Percentiles rank a stretch among this genome's conserved stretches.
Evolutionary conservation across 2,329 filamentous ascomycete species (phyloP).

Genomic region (Coniella vitis): DNA sequence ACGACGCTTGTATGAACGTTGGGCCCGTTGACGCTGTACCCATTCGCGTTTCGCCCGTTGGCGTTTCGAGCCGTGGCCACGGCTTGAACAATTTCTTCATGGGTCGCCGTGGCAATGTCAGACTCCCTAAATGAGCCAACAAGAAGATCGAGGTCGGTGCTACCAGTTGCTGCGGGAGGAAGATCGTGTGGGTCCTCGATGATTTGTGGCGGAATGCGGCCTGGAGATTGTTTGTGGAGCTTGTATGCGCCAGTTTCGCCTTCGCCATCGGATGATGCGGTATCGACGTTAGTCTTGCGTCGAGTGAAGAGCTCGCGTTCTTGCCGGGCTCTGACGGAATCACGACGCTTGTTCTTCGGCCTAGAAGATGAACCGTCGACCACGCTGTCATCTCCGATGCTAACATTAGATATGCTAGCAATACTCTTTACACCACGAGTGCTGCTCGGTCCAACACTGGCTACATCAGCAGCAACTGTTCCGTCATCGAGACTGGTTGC

Average conservation of each 20-base stretch:
- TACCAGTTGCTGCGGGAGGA: constrained; percentile 51
- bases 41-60: constrained; percentile 58
- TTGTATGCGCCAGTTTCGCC: constrained; percentile 44
- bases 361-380: constrained; percentile 55
- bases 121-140: constrained; percentile 71
- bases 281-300: constrained; percentile 57
- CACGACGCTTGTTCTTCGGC: constrained; percentile 62
- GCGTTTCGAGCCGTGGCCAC: constrained; percentile 57
- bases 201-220: constrained; percentile 46
- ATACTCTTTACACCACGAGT: constrained; percentile 85
- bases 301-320: constrained; percentile 87
- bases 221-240: constrained; percentile 39
- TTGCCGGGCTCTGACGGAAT: constrained; percentile 79
- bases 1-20: constrained; percentile 52
- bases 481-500: constrained; percentile 55
- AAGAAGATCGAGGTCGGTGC: constrained; percentile 76
- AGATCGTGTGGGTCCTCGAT: constrained; percentile 64
- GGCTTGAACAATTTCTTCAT: constrained; percentile 70
- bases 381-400: constrained; percentile 61
- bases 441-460: constrained; percentile 75
- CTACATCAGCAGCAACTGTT: constrained; percentile 43
- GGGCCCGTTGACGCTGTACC: constrained; percentile 36
- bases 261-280: constrained; percentile 52
- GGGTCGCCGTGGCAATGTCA: constrained; percentile 65
- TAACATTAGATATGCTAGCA: constrained; percentile 72